phyloP scores from a whole-genome alignment of 768 basidiomycete genomes.

The Naganishia antarctica region DNA sequence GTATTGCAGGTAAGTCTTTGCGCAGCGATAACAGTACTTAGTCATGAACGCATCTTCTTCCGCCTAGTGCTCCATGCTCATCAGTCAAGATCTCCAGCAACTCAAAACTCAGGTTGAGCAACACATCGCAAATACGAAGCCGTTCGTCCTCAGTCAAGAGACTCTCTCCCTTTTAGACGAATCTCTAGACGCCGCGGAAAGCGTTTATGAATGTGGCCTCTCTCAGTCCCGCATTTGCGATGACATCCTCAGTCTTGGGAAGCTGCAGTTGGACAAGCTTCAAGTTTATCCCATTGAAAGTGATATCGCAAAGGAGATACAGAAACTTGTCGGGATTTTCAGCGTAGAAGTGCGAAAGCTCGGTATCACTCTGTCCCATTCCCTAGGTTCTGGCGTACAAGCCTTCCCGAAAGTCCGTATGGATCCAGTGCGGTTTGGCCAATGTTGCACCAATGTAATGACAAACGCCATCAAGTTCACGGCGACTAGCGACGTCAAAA shows the following conservation, averaged over 20 bases:
- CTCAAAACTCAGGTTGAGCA: slow-evolving; percentile 17
- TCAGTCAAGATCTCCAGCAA: slow-evolving; percentile 32
- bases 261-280: slow-evolving; percentile 47
- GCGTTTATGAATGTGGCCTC: slow-evolving; percentile 34
- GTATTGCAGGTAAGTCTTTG: slow-evolving; percentile 42
- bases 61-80: slow-evolving; percentile 38
- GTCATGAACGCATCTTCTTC: neutral
- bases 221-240: slow-evolving; percentile 46
- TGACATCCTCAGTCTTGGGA: slow-evolving; percentile 42
- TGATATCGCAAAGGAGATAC: slow-evolving; percentile 41
- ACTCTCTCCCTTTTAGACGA: slow-evolving; percentile 37
- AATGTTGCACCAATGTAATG: slow-evolving; percentile 48
- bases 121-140: neutral
- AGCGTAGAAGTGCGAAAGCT: slow-evolving; percentile 44
- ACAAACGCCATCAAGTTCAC: slow-evolving; percentile 49
- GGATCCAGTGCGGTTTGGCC: slow-evolving; percentile 42
- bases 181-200: slow-evolving; percentile 28
- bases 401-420: slow-evolving; percentile 34
- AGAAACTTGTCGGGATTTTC: slow-evolving; percentile 47
- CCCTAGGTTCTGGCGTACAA: slow-evolving; percentile 45
- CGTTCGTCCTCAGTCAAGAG: slow-evolving; percentile 18
- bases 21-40: too few species aligned
- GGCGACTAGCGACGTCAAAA: slow-evolving; percentile 32
- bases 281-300: slow-evolving; percentile 42
- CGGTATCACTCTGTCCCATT: slow-evolving; percentile 43